Evolutionary conservation across 495 filamentous ascomycete genomes (phyloP), one percentile per base, ranked within the genome.

Genomic region (Immersiella caudata): DNA sequence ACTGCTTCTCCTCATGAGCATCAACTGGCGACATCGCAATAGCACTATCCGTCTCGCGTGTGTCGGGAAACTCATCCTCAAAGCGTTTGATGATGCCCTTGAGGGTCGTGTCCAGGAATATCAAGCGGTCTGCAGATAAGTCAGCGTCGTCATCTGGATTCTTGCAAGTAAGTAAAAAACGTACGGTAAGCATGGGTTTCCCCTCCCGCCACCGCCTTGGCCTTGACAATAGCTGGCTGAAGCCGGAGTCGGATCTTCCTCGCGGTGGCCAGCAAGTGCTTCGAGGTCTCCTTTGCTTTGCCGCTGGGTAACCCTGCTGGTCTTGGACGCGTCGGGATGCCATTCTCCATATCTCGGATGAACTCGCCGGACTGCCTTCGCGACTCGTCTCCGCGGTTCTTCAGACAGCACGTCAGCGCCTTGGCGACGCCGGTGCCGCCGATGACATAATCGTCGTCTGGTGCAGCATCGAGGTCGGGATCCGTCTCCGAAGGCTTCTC

Each of bases 391-490:
- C 82, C 85, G 70, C 87, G 85, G 69, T 96, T 96, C 63, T 90
- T 89, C 35, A 99, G 84, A 71, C 93, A 96, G 55, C 96, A 93
- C 56, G 93, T 90, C 62, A 99, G 81, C 24, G 93, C 94, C 77
- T 97, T 96, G 36, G 97, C 95, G 0, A 99, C 92, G 67, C 94
- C 95, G 0, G 94, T 97, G 21, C 94, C 94, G 46, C 94, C 93
- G 72, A 99, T 93, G 49, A 98, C 93, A 77, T 98, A 97, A 74
- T 97, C 92, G 55, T 96, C 91, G 69, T 96, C 93, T 1, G 94
- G 92, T 26, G 92, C 90, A 20, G 87, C 84, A 4, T 91, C 89
- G 64, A 90, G 86, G 27, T 90, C 85, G 35, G 88, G 87, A 50
- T 91, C 85, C 60, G 82, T 35, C 78, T 83, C 67, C 78, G 81